These are phyloP conservation scores for Termitomyces sp. DNA, from an alignment of 768 basidiomycete genomes.

Conservation along the genomic window DNA sequence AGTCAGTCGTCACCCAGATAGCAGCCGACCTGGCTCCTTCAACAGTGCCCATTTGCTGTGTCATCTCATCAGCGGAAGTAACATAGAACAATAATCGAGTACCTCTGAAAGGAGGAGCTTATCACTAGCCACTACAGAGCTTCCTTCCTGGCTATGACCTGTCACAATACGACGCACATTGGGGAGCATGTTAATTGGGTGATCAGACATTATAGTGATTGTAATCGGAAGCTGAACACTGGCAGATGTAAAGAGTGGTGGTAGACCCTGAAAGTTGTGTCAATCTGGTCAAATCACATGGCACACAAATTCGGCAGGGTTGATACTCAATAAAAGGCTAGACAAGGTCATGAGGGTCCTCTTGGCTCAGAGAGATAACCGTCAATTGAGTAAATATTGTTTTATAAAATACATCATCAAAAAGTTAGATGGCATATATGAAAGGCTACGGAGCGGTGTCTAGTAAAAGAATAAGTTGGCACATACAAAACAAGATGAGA, in stretches of 20 bases:
- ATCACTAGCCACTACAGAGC: conserved; percentile 36
- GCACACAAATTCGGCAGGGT: conserved; percentile 2
- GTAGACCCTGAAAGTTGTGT: not conserved
- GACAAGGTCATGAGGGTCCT: not conserved
- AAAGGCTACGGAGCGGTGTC: conserved; percentile 36
- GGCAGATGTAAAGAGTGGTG: not conserved
- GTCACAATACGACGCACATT: conserved; percentile 48
- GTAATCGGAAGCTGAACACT: not conserved
- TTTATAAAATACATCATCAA: conserved; percentile 12
- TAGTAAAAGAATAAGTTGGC: conserved; percentile 12
- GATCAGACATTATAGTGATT: conserved; percentile 21
- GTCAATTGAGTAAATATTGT: not conserved
- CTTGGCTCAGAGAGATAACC: not conserved
- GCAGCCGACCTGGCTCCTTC: conserved; percentile 29
- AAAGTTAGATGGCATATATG: conserved; percentile 2
- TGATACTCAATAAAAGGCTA: not conserved
- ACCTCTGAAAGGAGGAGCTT: conserved; percentile 24
- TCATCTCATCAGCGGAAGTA: not conserved
- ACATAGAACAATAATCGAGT: not conserved
- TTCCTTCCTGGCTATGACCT: conserved; percentile 37
- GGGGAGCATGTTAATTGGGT: conserved; percentile 23
- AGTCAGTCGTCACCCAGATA: conserved; percentile 46
- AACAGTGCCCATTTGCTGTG: conserved; percentile 29
- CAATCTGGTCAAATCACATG: conserved; percentile 9
- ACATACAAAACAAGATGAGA: conserved; percentile 3